Base-by-base conservation (phyloP, 1,284 basidiomycete species). In the Cystobasidium slooffiae region DNA sequence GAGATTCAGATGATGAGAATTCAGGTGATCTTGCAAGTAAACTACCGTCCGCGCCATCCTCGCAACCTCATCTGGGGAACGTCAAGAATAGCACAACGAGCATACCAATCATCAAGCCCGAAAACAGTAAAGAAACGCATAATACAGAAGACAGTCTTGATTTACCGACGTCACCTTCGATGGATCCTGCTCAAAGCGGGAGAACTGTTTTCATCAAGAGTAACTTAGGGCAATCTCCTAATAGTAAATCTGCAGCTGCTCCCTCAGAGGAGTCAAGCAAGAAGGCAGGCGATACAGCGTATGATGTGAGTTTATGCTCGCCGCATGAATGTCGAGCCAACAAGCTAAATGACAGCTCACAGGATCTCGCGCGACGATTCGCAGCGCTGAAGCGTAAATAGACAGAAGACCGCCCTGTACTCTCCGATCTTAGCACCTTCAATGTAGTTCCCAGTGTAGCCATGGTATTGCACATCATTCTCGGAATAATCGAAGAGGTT, bases 151-250 rank as follows among this genome's bases (percentile, higher is more conserved):
- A 31, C 5, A 24, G 44, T 10, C 24, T 63, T 20, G 58, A 68
- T 24, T 24, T 68, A 16, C 69, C 69, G 24, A 43, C 69, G 1
- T 52, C 49, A 22, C 69, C 69, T 22, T 61, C 59, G 7, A 41
- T 37, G 14, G 69, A 72, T 49, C 69, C 69, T 2, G 58, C 69
- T 12, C 61, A 72, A 41, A 58, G 52, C 20, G 58, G 46, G 14
- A 51, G 69, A 43, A 72, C 69, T 20, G 69, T 72, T 6, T 18
- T 72, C 18, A 72, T 72, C 8, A 72, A 72, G 69, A 72, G 69
- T 47, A 72, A 64, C 22, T 41, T 59, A 39, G 69, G 47, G 41
- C 39, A 41, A 6, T 51, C 58, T 5, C 69, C 61, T 3, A 20
- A 51, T 39, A 68, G 53, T 53, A 58, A 56, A 20, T 8, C 16